Percentiles rank a stretch among this genome's conserved stretches.
Conservation (phyloP, 2,329 filamentous ascomycete species). For the Xylaria multiplex region DNA sequence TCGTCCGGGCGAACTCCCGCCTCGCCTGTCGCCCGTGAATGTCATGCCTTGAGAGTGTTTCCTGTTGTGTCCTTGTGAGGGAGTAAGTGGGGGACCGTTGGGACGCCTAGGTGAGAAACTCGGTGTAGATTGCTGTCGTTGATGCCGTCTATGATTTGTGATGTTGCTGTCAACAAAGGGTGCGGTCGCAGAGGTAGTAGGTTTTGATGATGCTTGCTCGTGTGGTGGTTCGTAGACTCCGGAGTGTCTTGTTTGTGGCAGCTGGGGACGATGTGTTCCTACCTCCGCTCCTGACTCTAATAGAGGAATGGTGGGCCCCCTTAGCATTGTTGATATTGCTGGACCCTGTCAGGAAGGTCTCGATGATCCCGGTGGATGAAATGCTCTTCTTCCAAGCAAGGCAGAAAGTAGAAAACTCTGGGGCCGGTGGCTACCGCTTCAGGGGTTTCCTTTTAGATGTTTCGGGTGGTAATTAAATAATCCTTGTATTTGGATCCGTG, state of each 20-base stretch:
- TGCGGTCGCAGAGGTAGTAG: constrained; percentile 27
- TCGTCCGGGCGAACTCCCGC: constrained; percentile 45
- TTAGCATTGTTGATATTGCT: constrained; percentile 44
- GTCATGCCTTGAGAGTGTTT: constrained; percentile 52
- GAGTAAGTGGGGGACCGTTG: constrained; percentile 35
- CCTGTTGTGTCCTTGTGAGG: constrained; percentile 36
- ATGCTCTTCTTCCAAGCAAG: constrained; percentile 17
- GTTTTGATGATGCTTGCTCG: constrained; percentile 37
- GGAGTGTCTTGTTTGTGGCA: constrained; percentile 8
- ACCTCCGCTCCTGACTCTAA: constrained; percentile 18
- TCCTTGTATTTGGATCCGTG: constrained; percentile 28
- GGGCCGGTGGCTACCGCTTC: constrained; percentile 20
- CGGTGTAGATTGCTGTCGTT: constrained; percentile 46
- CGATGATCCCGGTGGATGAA: constrained; percentile 27
- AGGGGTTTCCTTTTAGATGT: constrained; percentile 31
- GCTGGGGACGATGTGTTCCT: constrained; percentile 15
- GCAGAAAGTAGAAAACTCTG: constrained; percentile 22
- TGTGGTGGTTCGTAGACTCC: constrained; percentile 23
- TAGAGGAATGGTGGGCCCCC: constrained; percentile 28
- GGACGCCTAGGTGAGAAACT: constrained; percentile 32
- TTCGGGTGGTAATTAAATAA: constrained; percentile 32
- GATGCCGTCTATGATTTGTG: constrained; percentile 41
- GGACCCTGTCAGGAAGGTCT: constrained; percentile 36
- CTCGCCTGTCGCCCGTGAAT: constrained; percentile 55
- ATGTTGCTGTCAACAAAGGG: constrained; percentile 25